Conservation (phyloP, 176 grass and related monocot genomes). For the Ananas comosus region DNA sequence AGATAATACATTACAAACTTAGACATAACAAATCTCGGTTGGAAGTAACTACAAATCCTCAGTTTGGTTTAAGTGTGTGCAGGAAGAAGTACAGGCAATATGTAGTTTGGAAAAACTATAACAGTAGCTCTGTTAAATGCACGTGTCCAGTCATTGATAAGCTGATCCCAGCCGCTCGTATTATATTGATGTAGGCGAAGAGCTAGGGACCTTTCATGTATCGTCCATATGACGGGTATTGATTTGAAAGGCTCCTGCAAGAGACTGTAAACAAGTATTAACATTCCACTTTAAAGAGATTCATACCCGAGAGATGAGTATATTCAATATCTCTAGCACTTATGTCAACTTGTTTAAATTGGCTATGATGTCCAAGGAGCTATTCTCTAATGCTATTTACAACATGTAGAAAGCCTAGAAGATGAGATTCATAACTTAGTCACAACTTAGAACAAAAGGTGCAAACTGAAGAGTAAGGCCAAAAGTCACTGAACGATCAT, state of each 20-base stretch:
- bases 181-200: slow-evolving; percentile 46
- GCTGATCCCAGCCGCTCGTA: slow-evolving; percentile 50
- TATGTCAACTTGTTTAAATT: too few species aligned
- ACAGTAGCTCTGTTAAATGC: slow-evolving; percentile 68
- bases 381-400: too few species aligned
- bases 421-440: too few species aligned
- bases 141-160: slow-evolving; percentile 77
- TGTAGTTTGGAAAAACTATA: slow-evolving; percentile 77
- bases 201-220: slow-evolving; percentile 69
- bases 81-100: slow-evolving; percentile 66
- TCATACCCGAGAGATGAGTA: neutral
- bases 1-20: slow-evolving; percentile 17
- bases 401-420: too few species aligned
- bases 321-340: too few species aligned
- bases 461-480: too few species aligned
- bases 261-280: slow-evolving; percentile 53
- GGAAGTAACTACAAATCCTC: neutral
- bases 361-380: too few species aligned
- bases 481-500: too few species aligned
- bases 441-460: too few species aligned
- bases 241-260: slow-evolving; percentile 97
- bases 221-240: slow-evolving; percentile 92
- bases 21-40: neutral
- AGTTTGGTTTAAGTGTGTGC: slow-evolving; percentile 17
- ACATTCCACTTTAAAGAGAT: slow-evolving; percentile 1